Base-by-base conservation (phyloP, 805 yeast genomes). In the Myxozyma melibiosi region DNA sequence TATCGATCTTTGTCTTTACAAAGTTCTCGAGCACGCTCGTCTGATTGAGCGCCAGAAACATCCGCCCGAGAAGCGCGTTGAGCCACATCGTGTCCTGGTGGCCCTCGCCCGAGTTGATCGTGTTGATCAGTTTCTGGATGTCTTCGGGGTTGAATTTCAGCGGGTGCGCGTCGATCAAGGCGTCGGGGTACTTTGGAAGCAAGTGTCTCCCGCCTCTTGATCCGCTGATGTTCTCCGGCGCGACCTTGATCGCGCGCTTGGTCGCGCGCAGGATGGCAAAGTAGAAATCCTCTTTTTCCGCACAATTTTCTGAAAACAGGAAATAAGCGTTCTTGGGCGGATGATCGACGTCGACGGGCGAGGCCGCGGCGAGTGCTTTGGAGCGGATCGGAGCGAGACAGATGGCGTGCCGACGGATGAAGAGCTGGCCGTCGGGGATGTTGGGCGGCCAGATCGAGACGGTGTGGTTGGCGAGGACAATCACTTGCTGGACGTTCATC, bases 231-330 rank as follows among this genome's bases (percentile, higher is more conserved):
- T 31, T 35, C 31, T 42, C 28, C 9, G 2, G n/a, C 33, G 35
- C 43, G 27, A 27, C 18, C 9, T 25, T 30, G 7, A n/a, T 31
- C 14, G 25, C 14, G 9, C 57, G 71, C 58, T 85, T 86, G 0
- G 92, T 81, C 0, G 95, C 95, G 55, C 85, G 77, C n/a, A 92
- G 77, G 53, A 94, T 75, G 0, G 88, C 84, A 71, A 90, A 90
- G 69, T 92, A 94, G 87, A 97, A 85, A 69, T 92, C 96, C 71
- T 94, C 99, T 67, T 92, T 92, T 45, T 86, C 90, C 54, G 79
- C 79, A 64, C 90, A 89, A 47, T 83, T 79, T 64, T 90, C 96
- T 42, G 85, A 80, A 70, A 90, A 88, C 2, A 92, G 71, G 70
- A 80, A 92, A 65, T 81, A 80, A 4, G 78, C 68, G 55, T 66